Evolutionary conservation across 441 rosid genomes (phyloP).

Genomic region (Melastoma candidum): DNA sequence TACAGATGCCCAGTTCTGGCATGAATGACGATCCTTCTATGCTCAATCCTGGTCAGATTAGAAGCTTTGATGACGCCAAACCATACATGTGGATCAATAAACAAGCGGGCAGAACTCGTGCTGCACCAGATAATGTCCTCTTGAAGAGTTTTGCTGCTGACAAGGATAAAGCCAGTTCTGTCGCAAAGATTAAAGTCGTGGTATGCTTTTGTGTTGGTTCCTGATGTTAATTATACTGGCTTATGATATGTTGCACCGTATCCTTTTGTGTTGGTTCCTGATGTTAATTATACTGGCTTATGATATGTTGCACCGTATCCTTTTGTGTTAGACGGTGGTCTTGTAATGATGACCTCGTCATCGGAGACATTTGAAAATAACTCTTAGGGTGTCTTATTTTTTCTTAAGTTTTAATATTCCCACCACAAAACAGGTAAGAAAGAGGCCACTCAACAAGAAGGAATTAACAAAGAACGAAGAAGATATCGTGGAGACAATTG

Average conservation of each 20-base stretch:
- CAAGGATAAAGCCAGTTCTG: constrained; percentile 74
- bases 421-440: constrained; percentile 67
- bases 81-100: constrained; percentile 43
- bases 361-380: no score
- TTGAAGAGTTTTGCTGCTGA: constrained; percentile 69
- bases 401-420: constrained; percentile 2
- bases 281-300: no score
- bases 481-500: constrained; percentile 75
- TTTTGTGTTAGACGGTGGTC: no score
- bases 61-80: constrained; percentile 84
- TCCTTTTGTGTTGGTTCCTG: constrained; percentile 1
- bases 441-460: constrained; percentile 93
- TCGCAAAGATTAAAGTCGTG: constrained; percentile 99
- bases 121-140: constrained; percentile 55
- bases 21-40: constrained; percentile 50
- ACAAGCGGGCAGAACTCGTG: constrained; percentile 59
- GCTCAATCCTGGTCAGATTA: constrained; percentile 55
- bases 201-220: constrained; percentile 30
- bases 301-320: no score
- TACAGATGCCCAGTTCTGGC: constrained; percentile 55
- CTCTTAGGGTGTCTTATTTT: no score
- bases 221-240: no score
- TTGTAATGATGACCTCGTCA: no score
- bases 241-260: no score
- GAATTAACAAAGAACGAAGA: constrained; percentile 89